Evolutionary conservation across 108 stramenopile genomes (phyloP).

Genomic region (Nannochloropsis gaditana): DNA sequence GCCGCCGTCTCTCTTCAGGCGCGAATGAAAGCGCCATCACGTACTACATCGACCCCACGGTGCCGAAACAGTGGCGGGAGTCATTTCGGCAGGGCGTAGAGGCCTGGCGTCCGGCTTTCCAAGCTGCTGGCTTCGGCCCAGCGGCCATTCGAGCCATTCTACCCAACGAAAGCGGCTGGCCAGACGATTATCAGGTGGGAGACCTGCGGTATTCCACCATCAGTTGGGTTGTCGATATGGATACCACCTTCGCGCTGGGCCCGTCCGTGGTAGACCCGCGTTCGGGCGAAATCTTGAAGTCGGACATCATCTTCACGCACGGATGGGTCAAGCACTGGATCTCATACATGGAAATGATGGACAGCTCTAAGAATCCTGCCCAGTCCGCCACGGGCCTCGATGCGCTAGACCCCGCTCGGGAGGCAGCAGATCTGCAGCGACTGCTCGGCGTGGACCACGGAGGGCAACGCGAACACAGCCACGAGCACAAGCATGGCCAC

Average conservation of each 20-base stretch:
- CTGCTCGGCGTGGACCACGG: background rate
- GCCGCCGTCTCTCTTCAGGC: background rate
- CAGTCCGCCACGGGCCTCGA: background rate
- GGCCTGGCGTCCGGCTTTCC: conserved; percentile 35
- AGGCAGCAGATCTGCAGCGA: background rate
- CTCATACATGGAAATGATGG: conserved; percentile 29
- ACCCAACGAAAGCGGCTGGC: conserved; percentile 39
- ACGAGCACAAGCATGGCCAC: conserved; percentile 21
- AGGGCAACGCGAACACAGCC: conserved; percentile 25
- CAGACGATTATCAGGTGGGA: conserved; percentile 43
- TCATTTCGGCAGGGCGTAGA: conserved; percentile 29
- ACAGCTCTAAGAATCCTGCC: background rate
- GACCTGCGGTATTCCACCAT: conserved; percentile 45
- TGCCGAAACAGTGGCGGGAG: conserved; percentile 32
- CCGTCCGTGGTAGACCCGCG: conserved; percentile 43
- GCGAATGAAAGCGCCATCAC: conserved; percentile 12
- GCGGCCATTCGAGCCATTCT: conserved; percentile 40
- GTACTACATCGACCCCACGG: conserved; percentile 48
- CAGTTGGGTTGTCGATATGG: conserved; percentile 43
- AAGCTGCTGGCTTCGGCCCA: conserved; percentile 35
- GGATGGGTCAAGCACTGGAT: conserved; percentile 41
- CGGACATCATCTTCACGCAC: conserved; percentile 41
- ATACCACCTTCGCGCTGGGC: conserved; percentile 35
- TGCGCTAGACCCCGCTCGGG: background rate
- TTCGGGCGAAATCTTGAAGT: conserved; percentile 43